Base-by-base conservation (phyloP, 352 stramenopile species). In the Chrysophaeum taylorii region DNA sequence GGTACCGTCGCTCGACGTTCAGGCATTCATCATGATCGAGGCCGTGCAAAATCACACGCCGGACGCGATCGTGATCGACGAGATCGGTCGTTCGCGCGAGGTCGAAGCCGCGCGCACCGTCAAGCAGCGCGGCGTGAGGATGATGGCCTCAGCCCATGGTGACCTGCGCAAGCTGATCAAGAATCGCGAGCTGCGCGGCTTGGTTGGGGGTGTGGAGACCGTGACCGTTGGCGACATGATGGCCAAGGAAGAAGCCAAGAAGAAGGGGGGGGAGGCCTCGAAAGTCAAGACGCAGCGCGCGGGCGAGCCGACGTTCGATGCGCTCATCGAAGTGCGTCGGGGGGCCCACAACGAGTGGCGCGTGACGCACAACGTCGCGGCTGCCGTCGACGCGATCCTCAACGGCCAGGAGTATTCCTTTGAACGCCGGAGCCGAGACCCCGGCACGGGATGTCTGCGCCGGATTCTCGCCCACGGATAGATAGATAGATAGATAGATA, bases 21-120 rank as follows among this genome's bases (percentile, higher is more conserved):
- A 92, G 75, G 78, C 76, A 23, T 68, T 73, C 25, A 81, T 92
- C 1, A 95, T 95, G 87, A 79, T 91, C 53, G 87, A 94, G 79
- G 90, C 82, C 62, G 84, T 93, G 31, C 87, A 95, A 70, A 93
- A 94, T 73, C 85, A 94, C 76, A 92, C 86, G 12, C 87, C 91
- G 23, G 69, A 87, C 64, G 89, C 84, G 31, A 81, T 94, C 48
- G 84, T 94, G 36, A 82, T 94, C 54, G 88, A 96, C 76, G 88
- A 96, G 72, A 90, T 95, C 71, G 85, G 86, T 42, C 78, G 86
- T 36, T 82, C 81, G 14, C 80, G 73, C 23, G 88, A 95, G 61
- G 88, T 93, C 25, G 75, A 85, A 66, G 81, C 84, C 35, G 83
- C 85, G 29, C 79, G 75, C 16, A 91, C 84, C 9, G 78, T 80